Percentiles rank a stretch among this genome's conserved stretches.
Evolutionary conservation across 805 yeast species (phyloP).

Genomic region (Metschnikowia amazonensis): DNA sequence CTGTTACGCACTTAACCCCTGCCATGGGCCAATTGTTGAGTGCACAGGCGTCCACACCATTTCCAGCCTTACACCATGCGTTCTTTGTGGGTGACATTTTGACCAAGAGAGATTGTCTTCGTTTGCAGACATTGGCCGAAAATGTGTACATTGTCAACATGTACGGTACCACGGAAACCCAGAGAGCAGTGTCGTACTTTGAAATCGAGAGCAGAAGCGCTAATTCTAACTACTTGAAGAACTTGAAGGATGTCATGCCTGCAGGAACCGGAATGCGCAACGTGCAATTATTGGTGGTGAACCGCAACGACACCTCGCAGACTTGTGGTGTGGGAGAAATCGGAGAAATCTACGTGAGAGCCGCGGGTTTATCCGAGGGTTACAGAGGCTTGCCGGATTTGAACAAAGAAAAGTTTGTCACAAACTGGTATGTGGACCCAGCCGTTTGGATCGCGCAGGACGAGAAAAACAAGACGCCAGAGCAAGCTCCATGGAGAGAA

Average conservation of each 20-base stretch:
- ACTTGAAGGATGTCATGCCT: constrained; percentile 93
- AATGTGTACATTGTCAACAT: constrained; percentile 89
- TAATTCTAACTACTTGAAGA: constrained; percentile 71
- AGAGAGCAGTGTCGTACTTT: constrained; percentile 93
- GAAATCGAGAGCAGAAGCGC: constrained; percentile 72
- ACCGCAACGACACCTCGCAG: constrained; percentile 81
- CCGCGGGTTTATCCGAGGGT: constrained; percentile 97
- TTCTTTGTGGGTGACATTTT: constrained; percentile 97
- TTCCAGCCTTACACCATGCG: constrained; percentile 88
- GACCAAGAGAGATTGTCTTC: constrained; percentile 93
- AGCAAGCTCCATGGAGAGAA: constrained; percentile 61
- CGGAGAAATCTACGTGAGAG: constrained; percentile 97
- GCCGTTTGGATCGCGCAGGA: constrained; percentile 60
- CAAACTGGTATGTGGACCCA: constrained; percentile 83
- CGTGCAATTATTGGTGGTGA: constrained; percentile 91
- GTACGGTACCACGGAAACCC: constrained; percentile 99
- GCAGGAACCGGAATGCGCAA: constrained; percentile 98
- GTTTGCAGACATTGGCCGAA: constrained; percentile 87
- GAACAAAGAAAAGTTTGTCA: constrained; percentile 81
- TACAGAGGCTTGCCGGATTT: constrained; percentile 88
- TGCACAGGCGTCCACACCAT: constrained; percentile 88
- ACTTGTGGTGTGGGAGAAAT: constrained; percentile 98
- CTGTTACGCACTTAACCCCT: constrained; percentile 97
- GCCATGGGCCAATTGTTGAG: constrained; percentile 98
- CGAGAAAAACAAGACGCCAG: constrained; percentile 36